Evolutionary conservation across 305 asterid genomes (phyloP), one percentile per base, ranked within the genome.

Genomic region (Coffea humblotiana): DNA sequence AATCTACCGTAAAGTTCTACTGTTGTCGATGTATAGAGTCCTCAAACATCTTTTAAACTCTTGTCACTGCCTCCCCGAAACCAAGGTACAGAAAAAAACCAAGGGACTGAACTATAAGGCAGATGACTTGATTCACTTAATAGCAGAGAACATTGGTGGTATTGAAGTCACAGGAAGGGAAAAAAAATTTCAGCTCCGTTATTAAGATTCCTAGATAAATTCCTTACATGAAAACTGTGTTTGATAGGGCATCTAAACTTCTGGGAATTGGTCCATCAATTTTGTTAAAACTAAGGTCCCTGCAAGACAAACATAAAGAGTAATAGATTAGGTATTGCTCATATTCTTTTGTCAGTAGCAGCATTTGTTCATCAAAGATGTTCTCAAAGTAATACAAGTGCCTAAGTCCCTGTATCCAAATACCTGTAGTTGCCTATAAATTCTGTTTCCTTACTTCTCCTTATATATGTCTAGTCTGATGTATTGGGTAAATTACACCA

Each of bases 261-360:
- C 43, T 82, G 0, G 97, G 93, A 79, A 93, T 85, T 0, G 85
- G 83, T 72, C 95, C 95, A 23, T 79, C 87, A 78, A 93, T 79
- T 77, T 88, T 89, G 91, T 93, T 93, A 89, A 88, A 93, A 82
- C 94, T 90, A 79, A 93, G 82, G 86, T 90, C 98, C 80, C 98
- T 93, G 89, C 86, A 81, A 64, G 35, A 58, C 69, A 70, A 77
- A 75, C 21, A 19, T 21, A 47, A 27, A 13, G 71, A 21, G n/a
- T 13, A 19, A 12, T 1, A 27, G 5, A 66, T 18, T 21, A 52
- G 27, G 12, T 5, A 52, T 32, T 32, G n/a, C 9, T 23, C 2
- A 11, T 25, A 12, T 25, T 27, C 40, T 64, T 13, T 64, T 37
- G 43, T 37, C 43, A 37, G 2, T 37, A 37, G 43, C 43, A 37